Evolutionary conservation across 176 grass and related monocot genomes (phyloP), one percentile per base, ranked within the genome.

Genomic region (Oryza longistaminata): DNA sequence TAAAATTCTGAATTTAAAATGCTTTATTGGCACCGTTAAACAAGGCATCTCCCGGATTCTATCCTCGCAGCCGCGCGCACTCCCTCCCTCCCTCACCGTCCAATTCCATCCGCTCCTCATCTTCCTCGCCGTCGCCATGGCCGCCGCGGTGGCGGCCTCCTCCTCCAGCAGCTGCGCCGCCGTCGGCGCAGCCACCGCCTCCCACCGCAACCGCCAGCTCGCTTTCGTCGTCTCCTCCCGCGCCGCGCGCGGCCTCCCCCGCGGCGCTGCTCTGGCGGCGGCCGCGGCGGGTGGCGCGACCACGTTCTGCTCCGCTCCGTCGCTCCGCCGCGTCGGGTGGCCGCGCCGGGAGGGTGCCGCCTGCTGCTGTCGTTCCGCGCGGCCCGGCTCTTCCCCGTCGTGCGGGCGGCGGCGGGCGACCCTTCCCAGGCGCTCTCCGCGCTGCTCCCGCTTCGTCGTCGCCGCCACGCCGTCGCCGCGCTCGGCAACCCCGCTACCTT

Each of bases 391-490:
- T 16, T 70, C 79, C 21, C 15, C 76, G 70, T 78, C 73, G 40
- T 55, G 7, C 53, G 16, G 16, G 71, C 70, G 16, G 79, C 64
- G 34, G 81, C 35, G 12, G 82, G 13, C 6, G 94, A 92, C 68
- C 22, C 87, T 27, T 87, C 94, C 8, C 74, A 97, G 88, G 87
- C 74, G 3, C 81, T 97, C 52, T 91, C 95, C 14, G 86, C 77
- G 26, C 71, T 97, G 84, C 84, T 97, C 33, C 95, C 95, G 68
- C 78, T 97, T 97, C 66, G 88, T 94, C 22, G 95, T 97, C 60
- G 86, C 76, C 21, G 95, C 92, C 44, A 94, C 44, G 90, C 88
- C 64, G 84, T 94, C 66, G 86, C 88, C 9, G 90, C 95, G 13
- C 92, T 97, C 26, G 72, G 84, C n/a, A 89, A 94, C 71, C 92